Conservation (phyloP, 306 rosid genomes). For the Acacia crassicarpa region DNA sequence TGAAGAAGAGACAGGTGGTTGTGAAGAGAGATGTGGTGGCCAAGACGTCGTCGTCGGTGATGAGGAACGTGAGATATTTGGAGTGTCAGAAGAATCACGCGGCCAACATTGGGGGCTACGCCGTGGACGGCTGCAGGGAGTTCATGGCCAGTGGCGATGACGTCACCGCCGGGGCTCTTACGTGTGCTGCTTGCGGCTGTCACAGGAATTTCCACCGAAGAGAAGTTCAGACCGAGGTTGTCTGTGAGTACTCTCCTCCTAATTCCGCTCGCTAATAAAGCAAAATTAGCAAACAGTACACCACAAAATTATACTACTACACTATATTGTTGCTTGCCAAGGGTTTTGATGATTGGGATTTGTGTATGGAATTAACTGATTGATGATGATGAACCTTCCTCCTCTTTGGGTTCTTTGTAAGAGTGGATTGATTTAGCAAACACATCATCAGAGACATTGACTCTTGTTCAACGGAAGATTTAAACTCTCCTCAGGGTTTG, state of each 20-base stretch:
- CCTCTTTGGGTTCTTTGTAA: constrained; percentile 29
- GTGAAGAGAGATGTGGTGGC: constrained; percentile 53
- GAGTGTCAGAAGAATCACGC: constrained; percentile 98
- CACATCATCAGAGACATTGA: neutral
- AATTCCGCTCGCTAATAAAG: constrained; percentile 6
- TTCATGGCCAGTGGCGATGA: constrained; percentile 75
- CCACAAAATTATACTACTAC: neutral
- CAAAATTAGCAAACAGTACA: neutral
- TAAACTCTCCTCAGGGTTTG: constrained; percentile 27
- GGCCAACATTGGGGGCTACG: constrained; percentile 86
- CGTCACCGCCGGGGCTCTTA: constrained; percentile 57
- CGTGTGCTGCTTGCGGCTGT: constrained; percentile 93
- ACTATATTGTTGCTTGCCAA: neutral
- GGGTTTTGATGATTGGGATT: neutral
- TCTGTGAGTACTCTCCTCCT: constrained; percentile 94
- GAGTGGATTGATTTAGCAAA: constrained; percentile 24
- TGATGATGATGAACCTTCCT: neutral
- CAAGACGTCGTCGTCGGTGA: constrained; percentile 60
- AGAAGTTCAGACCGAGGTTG: constrained; percentile 90
- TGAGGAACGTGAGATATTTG: constrained; percentile 64
- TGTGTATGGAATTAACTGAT: neutral
- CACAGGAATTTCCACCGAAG: constrained; percentile 84
- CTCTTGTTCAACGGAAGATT: constrained; percentile 33
- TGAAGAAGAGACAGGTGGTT: constrained; percentile 88
- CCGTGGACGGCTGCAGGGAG: constrained; percentile 92